Base-by-base conservation (phyloP, 2,329 filamentous ascomycete species). In the Aureobasidium mangrovei region DNA sequence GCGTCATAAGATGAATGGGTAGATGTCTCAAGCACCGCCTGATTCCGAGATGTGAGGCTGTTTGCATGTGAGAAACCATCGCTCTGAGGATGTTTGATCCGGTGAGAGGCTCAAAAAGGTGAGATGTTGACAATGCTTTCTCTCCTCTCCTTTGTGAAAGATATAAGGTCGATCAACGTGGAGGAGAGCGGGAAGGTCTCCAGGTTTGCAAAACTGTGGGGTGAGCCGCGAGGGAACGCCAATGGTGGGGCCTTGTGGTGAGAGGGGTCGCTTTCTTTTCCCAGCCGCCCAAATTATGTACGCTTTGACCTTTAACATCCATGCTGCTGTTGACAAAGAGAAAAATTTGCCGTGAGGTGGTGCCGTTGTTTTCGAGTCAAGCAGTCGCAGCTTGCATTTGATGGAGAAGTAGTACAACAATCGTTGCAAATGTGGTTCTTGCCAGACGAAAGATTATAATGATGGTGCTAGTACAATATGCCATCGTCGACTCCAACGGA, bases 81-180 rank as follows among this genome's bases (percentile, higher is more conserved):
- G 18, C 18, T 18, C 18, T 18, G 18, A 18, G 18, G 18, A 18
- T 18, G 18, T 18, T 18, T 18, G 18, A 18, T 18, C 18, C 18
- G 18, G 18, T 18, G 18, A 18, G 18, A 18, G 18, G 18, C 18
- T 18, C 18, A 18, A 18, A 18, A 18, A 18, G 18, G 18, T 18
- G 18, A 18, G 26, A 32, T 27, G 40, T 32, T 10, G 26, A 26
- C 26, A 40, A 40, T 5, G 27, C 31, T 24, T 28, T 40, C 35
- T 12, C 39, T 8, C 3, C 12, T 5, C 7, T 24, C 5, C 43
- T 5, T 38, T n/a, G n/a, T 49, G 35, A 29, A 49, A 3, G 8
- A 28, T 40, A 36, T 32, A 12, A 49, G n/a, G 46, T 49, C 46
- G 36, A 49, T 40, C 35, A 40, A 31, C 35, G 36, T 32, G 46